Base-by-base conservation (phyloP, 176 grass and related monocot species). In the Eragrostis nindensis region DNA sequence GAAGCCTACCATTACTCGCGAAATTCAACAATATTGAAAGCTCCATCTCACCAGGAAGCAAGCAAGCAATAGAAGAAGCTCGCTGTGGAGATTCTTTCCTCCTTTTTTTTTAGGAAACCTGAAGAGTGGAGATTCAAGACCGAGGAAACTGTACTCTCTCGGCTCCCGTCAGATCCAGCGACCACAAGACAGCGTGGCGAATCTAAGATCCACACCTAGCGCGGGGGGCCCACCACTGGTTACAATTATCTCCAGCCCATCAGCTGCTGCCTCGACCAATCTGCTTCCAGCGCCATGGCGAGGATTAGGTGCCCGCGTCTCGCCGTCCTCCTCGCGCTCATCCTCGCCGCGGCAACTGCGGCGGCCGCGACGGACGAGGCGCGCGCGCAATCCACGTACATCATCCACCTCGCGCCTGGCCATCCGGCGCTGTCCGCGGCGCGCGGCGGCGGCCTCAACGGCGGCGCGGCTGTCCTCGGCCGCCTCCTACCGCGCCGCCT, bases 401-500 rank as follows among this genome's bases (percentile, higher is more conserved):
- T 89, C 77, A 22, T 89, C 16, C 87, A 85, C 71, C 72, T 89
- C 10, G 47, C 55, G 21, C 65, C 82, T 3, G 47, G 15, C 15
- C 82, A 89, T 64, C 71, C 77, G 16, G 77, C 57, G 36, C 87
- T 89, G 2, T 6, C 71, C 21, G 54, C 65, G 1, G 1, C 65
- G 9, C 82, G 47, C 19, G 7, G 11, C 46, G 54, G 54, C 21
- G 27, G 80, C 65, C 0, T 44, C 42, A 10, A 50, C 27, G 54
- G 63, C 53, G 40, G 66, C n/a, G 43, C 6, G 22, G 69, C 80
- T 61, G 68, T 56, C 12, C 82, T 89, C 65, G 71, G 27, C 71
- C 71, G 56, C 29, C 56, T 76, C 40, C 82, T 85, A 45, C 87
- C 87, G 26, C 87, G 71, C 45, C 82, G 62, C 27, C 77, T 85